Base-by-base conservation (phyloP, 768 basidiomycete species). In the Trametes meyenii region DNA sequence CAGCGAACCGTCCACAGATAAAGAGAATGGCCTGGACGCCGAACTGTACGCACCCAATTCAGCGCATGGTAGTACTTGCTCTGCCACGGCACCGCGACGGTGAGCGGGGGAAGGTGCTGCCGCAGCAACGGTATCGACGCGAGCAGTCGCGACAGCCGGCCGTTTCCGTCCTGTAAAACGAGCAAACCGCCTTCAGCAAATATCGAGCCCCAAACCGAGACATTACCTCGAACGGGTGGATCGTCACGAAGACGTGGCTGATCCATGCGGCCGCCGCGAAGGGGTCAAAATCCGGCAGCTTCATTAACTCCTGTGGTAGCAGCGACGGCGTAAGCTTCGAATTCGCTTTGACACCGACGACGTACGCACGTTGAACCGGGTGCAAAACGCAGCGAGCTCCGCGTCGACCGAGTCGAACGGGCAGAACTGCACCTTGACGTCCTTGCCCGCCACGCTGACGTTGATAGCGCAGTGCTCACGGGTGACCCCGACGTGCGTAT, bases 181-280 rank as follows among this genome's bases (percentile, higher is more conserved):
- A 10, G 8, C 21, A 5, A 45, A 29, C 1, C 19, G 19, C 12
- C 19, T 11, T 21, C 23, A 36, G 19, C 7, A 23, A 29, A 12
- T 11, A 2, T 33, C n/a, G 19, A 3, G n/a, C 24, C 23, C 29
- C 17, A 23, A n/a, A 21, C 16, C 5, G 8, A 16, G 24, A 26
- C 42, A 17, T 23, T 51, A 58, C 62, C 62, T 63, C 56, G 51
- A 63, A 63, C 11, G 62, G 62, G 35, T 63, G 62, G 14, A 63
- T 53, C 8, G 55, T 58, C 17, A 63, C 52, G n/a, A 63, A 63
- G 33, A 63, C 62, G 26, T 63, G 56, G 51, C 62, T 63, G 23
- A 63, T 63, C 62, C 62, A 63, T 3, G 62, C 62, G 1, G 62
- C 55, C 6, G 57, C 56, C 4, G 57, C 62, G 51, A 63, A 63